Percentiles rank a stretch among this genome's conserved stretches.
These are phyloP conservation scores for Phoenix dactylifera DNA, from an alignment of 176 grass and related monocot species.

Conservation along the genomic window DNA sequence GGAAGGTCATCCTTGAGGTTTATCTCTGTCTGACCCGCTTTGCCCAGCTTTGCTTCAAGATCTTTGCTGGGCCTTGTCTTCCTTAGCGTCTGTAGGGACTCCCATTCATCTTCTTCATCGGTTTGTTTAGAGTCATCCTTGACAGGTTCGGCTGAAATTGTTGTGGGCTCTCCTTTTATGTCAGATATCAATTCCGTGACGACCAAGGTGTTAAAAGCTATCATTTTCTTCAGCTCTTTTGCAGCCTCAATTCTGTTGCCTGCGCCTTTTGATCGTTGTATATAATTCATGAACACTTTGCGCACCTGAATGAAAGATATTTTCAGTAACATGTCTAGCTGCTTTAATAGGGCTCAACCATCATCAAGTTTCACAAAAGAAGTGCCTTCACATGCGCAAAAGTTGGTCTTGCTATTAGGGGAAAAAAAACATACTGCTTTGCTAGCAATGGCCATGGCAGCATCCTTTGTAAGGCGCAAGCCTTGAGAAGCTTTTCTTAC, in stretches of 20 bases:
- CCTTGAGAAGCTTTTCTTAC: slow-evolving; percentile 83
- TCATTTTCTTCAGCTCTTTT: slow-evolving; percentile 84
- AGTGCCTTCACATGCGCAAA: neutral
- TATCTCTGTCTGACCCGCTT: slow-evolving; percentile 84
- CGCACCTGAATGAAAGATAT: slow-evolving; percentile 49
- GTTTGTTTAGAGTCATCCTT: slow-evolving; percentile 32
- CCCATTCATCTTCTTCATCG: slow-evolving; percentile 63
- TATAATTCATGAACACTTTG: slow-evolving; percentile 65
- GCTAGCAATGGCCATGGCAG: slow-evolving; percentile 81
- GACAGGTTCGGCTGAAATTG: slow-evolving; percentile 23
- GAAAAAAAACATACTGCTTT: slow-evolving; percentile 58
- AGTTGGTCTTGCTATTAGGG: neutral
- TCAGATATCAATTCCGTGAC: slow-evolving; percentile 70
- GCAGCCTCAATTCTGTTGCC: slow-evolving; percentile 77
- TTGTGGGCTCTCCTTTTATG: slow-evolving; percentile 72
- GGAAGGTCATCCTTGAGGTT: slow-evolving; percentile 81
- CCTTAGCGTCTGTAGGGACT: slow-evolving; percentile 58
- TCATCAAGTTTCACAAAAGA: neutral
- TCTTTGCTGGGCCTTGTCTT: slow-evolving; percentile 54
- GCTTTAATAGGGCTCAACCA: neutral
- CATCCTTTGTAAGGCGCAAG: slow-evolving; percentile 68
- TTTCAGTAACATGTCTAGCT: too few relatives aligned
- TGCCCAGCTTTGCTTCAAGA: slow-evolving; percentile 41
- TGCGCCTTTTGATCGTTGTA: slow-evolving; percentile 59
- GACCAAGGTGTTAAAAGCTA: slow-evolving; percentile 74